Percentiles rank a stretch among this genome's conserved stretches.
These are phyloP conservation scores for Mycothermus thermophilus DNA, from an alignment of 495 filamentous ascomycete genomes.

Conservation along the genomic window DNA sequence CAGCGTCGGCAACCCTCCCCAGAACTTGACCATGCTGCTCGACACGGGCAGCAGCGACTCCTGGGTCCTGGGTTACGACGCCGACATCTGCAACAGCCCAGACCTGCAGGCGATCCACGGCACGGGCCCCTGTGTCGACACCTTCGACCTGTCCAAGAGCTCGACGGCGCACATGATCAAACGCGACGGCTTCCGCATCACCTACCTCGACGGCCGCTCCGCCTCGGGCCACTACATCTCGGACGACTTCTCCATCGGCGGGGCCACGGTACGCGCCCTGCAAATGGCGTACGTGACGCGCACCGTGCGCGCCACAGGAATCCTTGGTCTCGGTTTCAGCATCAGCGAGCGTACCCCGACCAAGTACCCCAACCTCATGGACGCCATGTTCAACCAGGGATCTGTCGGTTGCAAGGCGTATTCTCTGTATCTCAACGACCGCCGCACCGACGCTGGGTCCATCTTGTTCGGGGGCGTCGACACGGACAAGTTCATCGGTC, in stretches of 20 bases:
- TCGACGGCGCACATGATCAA: constrained; percentile 54
- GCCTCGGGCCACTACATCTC: constrained; percentile 59
- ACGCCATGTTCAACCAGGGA: constrained; percentile 51
- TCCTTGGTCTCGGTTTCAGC: constrained; percentile 81
- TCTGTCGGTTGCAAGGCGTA: constrained; percentile 73
- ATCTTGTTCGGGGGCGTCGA: constrained; percentile 90
- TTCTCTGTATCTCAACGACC: constrained; percentile 61
- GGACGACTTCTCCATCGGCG: constrained; percentile 61
- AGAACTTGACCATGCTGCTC: constrained; percentile 39
- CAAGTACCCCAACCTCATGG: constrained; percentile 67
- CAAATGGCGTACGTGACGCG: constrained; percentile 73
- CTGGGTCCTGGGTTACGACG: constrained; percentile 43
- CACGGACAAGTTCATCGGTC: constrained; percentile 66
- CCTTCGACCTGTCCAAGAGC: constrained; percentile 45
- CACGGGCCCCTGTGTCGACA: constrained; percentile 19
- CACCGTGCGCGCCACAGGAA: constrained; percentile 55
- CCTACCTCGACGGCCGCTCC: constrained; percentile 55
- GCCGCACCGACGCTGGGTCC: constrained; percentile 51
- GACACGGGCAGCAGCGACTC: constrained; percentile 84
- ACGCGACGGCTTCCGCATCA: constrained; percentile 57
- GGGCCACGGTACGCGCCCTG: constrained; percentile 45
- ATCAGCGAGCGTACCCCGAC: constrained; percentile 53
- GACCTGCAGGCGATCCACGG: constrained; percentile 21
- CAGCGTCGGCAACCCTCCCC: constrained; percentile 54
- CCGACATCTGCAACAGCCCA: constrained; percentile 29